Evolutionary conservation across 148 eudicot species (phyloP).

Genomic region (Vaccinium myrtillus): DNA sequence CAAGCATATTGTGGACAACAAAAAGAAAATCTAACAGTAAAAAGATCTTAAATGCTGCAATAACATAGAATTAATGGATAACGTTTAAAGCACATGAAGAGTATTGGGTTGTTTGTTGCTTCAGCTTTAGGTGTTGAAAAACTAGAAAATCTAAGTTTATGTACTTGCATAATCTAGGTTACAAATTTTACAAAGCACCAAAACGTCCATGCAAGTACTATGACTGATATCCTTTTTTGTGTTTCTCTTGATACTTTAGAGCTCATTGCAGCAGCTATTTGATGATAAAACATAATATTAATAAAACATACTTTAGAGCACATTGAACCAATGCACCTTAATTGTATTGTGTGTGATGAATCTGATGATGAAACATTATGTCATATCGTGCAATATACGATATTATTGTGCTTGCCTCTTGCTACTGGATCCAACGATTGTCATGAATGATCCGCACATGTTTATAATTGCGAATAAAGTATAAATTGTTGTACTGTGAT

Average conservation of each 20-base stretch:
- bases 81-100: not conserved
- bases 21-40: not conserved
- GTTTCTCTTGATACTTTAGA: no score
- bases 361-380: not conserved
- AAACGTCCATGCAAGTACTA: no score
- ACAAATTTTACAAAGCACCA: no score
- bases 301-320: no score
- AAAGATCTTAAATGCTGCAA: not conserved
- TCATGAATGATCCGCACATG: not conserved
- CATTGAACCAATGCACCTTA: not conserved
- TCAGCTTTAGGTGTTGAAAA: not conserved
- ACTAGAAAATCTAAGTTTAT: not conserved
- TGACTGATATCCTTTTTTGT: no score
- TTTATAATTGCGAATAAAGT: not conserved
- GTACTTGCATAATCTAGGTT: no score
- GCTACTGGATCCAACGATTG: not conserved
- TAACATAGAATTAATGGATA: not conserved
- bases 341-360: not conserved
- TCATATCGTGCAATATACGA: not conserved
- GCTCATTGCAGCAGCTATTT: no score
- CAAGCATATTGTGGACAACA: not conserved
- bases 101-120: not conserved
- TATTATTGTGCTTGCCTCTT: not conserved
- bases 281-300: no score
- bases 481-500: conserved; percentile 8